Evolutionary conservation across 495 filamentous ascomycete genomes (phyloP).

Genomic region (Penicillium malachiteum): DNA sequence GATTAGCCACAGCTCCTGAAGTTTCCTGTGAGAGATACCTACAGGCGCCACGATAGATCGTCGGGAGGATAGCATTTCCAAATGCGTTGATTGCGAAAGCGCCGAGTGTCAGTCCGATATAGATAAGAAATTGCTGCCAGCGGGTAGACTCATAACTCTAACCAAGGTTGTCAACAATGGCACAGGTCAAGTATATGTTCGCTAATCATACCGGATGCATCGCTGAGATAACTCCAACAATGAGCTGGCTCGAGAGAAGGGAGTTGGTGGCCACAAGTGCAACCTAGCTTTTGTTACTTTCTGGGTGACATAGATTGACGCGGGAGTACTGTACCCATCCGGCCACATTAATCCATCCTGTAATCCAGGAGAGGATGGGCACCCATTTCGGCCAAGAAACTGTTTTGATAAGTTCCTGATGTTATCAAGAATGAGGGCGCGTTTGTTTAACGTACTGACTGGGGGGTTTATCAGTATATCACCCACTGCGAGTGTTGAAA

Average conservation of each 20-base stretch:
- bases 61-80: slow-evolving; percentile 58
- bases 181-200: neutral
- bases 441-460: slow-evolving; percentile 28
- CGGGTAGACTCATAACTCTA: slow-evolving; percentile 49
- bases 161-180: slow-evolving; percentile 3
- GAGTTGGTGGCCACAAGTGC: slow-evolving; percentile 45
- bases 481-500: no score
- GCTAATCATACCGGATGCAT: slow-evolving; percentile 40
- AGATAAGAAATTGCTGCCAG: slow-evolving; percentile 73
- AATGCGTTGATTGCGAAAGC: slow-evolving; percentile 68
- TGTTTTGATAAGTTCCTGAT: slow-evolving; percentile 3
- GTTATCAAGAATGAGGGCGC: neutral
- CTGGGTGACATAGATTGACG: neutral
- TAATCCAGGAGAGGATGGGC: slow-evolving; percentile 62
- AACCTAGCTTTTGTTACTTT: slow-evolving; percentile 45
- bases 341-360: slow-evolving; percentile 70
- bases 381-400: slow-evolving; percentile 58
- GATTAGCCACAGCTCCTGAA: slow-evolving; percentile 5
- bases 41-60: slow-evolving; percentile 56
- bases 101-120: slow-evolving; percentile 58
- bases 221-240: slow-evolving; percentile 54
- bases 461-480: neutral
- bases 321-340: slow-evolving; percentile 55
- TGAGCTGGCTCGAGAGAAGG: slow-evolving; percentile 54
- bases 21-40: slow-evolving; percentile 1